Evolutionary conservation across 2,329 filamentous ascomycete species (phyloP).

Genomic region (Penicillium griseofulvum): DNA sequence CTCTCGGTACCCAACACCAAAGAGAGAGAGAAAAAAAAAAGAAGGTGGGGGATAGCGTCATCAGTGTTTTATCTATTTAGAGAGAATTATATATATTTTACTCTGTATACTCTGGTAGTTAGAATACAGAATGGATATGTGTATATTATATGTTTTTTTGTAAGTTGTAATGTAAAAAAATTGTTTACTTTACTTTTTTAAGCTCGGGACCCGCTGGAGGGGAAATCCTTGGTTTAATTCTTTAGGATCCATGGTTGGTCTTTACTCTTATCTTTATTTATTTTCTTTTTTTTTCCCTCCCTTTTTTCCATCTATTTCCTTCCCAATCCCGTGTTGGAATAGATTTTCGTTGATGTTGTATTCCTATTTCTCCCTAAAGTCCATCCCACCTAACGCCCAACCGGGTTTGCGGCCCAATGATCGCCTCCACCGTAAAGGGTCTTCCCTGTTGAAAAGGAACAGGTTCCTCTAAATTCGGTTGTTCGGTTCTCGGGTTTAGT

Average conservation of each 20-base stretch:
- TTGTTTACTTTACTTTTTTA: conserved; percentile 3
- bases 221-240: conserved; percentile 11
- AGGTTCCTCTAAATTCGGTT: neutral
- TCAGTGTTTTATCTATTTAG: conserved; percentile 6
- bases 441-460: conserved; percentile 3
- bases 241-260: conserved; percentile 7
- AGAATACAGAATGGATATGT: no score
- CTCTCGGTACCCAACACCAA: conserved; percentile 23
- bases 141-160: no score
- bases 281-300: neutral
- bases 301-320: neutral
- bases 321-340: no score
- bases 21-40: conserved; percentile 11
- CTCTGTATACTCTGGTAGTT: no score
- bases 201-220: conserved; percentile 20
- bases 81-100: neutral
- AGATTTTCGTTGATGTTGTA: neutral
- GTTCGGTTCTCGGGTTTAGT: neutral
- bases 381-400: conserved; percentile 14
- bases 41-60: conserved; percentile 13
- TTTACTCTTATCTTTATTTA: conserved; percentile 2
- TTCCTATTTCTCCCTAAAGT: conserved; percentile 9
- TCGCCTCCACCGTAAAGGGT: conserved; percentile 16
- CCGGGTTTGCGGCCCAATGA: conserved; percentile 24
- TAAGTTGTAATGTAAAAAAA: no score